These are phyloP conservation scores for Draba incana DNA, from an alignment of 345 rosid species.

Conservation along the genomic window DNA sequence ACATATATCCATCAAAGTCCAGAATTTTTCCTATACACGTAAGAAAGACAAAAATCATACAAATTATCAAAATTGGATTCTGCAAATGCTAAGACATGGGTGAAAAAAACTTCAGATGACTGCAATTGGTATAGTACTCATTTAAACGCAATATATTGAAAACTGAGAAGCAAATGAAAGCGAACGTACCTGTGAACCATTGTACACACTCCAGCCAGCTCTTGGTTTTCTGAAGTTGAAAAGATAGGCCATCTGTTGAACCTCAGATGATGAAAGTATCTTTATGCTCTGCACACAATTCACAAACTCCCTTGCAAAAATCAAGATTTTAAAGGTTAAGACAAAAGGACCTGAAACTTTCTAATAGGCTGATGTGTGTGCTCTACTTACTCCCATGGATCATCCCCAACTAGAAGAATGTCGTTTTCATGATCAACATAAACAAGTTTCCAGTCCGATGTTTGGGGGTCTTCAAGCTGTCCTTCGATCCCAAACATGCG, in stretches of 20 bases:
- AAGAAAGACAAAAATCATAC: no score
- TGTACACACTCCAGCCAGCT: background rate
- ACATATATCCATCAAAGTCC: no score
- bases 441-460: slow-evolving; percentile 94
- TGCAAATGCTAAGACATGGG: no score
- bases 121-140: no score
- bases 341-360: background rate
- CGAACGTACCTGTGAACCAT: no score
- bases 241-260: slow-evolving; percentile 59
- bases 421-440: slow-evolving; percentile 95
- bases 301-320: slow-evolving; percentile 76
- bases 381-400: slow-evolving; percentile 93
- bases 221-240: slow-evolving; percentile 14
- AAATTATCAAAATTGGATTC: no score
- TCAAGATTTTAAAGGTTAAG: background rate
- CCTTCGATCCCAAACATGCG: slow-evolving; percentile 98
- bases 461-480: slow-evolving; percentile 92
- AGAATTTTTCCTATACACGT: no score
- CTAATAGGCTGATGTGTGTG: slow-evolving; percentile 1
- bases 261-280: slow-evolving; percentile 81
- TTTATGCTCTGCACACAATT: slow-evolving; percentile 82
- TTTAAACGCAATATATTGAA: no score
- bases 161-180: no score
- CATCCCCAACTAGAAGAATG: slow-evolving; percentile 94
- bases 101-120: no score